Base-by-base conservation (phyloP, 164 flowering plant genomes). In the Piper betle region DNA sequence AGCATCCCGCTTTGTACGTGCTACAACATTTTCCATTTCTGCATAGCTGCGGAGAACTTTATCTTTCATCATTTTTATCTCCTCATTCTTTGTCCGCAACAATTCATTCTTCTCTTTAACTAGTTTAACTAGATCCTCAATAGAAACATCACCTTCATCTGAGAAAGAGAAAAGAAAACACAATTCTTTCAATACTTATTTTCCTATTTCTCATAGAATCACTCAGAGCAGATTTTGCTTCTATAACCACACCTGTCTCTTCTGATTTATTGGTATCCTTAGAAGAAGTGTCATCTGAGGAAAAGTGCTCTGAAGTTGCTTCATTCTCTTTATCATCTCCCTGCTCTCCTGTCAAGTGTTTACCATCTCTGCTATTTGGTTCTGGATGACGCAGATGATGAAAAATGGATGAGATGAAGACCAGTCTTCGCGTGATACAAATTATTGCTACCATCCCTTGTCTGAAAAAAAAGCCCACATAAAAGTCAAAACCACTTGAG, bases 1-100 rank as follows among this genome's bases (percentile, higher is more conserved):
- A 55, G 96, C 80, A 62, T 90, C 96, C 38, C 96, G 92, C 61
- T 64, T 83, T 52, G 94, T 80, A 69, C 99, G 78, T n/a, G 75
- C 87, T 78, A 79, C 77, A 53, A 83, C 80, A 77, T 92, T 89
- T 70, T 92, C 91, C 83, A 84, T 82, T 65, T 89, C 97, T 37
- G 97, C 97, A 73, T 76, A 81, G 19, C 76, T 73, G 4, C 94
- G 82, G 38, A 92, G 78, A 69, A 79, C 81, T 61, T 89, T 89
- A 71, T 89, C 94, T 75, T 87, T 67, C 91, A 84, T 78, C 13
- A 48, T 46, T 57, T 78, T 78, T 52, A 86, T 63, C 70, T 93
- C 92, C 69, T 78, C 75, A 37, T 82, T 76, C 76, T 89, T 85
- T 17, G 55, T 5, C 63, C 72, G 76, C 68, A 89, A 59, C 61